Evolutionary conservation across 768 basidiomycete genomes (phyloP).

Genomic region (Mycena galericulata): DNA sequence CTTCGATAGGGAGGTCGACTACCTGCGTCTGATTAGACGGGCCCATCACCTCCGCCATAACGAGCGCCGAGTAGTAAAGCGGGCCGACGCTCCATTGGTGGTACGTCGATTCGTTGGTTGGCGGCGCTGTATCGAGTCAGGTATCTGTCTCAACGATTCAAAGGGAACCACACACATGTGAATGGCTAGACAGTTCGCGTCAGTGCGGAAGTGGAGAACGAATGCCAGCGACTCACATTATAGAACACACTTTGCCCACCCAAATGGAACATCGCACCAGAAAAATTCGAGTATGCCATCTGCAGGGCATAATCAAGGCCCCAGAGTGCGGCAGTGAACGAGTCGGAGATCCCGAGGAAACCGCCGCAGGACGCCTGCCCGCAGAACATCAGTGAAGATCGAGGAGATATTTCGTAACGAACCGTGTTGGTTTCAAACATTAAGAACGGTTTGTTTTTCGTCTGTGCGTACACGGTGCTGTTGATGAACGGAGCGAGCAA

Average conservation of each 20-base stretch:
- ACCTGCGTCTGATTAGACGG: conserved; percentile 46
- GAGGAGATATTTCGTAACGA: conserved; percentile 43
- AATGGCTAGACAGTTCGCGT: neutral
- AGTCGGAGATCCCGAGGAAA: conserved; percentile 62
- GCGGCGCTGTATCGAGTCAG: conserved; percentile 55
- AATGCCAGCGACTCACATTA: conserved; percentile 41
- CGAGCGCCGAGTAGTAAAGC: conserved; percentile 59
- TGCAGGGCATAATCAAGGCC: conserved; percentile 60
- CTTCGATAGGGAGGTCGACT: conserved; percentile 51
- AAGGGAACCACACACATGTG: neutral
- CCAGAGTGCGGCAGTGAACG: conserved; percentile 64
- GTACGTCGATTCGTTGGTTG: conserved; percentile 55
- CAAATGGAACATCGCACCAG: conserved; percentile 50
- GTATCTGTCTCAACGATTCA: too few relatives aligned
- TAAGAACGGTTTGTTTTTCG: conserved; percentile 52
- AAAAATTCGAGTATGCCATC: conserved; percentile 54
- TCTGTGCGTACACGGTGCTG: conserved; percentile 47
- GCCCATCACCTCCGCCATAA: conserved; percentile 60
- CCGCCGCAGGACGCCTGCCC: conserved; percentile 63
- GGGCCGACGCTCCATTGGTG: conserved; percentile 68
- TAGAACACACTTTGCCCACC: conserved; percentile 63
- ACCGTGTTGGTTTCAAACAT: conserved; percentile 60
- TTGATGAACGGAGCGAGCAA: conserved; percentile 53
- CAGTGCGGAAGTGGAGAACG: conserved; percentile 37
- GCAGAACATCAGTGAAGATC: neutral